Conservation (phyloP, 345 rosid species). For the Limnanthes douglasii region DNA sequence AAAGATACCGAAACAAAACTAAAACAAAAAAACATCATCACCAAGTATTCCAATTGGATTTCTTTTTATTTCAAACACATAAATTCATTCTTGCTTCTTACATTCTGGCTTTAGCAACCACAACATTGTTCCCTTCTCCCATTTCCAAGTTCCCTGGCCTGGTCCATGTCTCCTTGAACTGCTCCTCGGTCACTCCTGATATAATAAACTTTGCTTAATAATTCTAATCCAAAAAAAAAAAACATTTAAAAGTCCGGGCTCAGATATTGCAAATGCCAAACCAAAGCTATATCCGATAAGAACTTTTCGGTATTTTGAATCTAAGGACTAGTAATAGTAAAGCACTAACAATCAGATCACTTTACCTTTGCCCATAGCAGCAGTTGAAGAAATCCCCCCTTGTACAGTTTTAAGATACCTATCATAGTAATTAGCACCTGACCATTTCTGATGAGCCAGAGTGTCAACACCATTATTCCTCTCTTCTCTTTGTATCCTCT, state of each 20-base stretch:
- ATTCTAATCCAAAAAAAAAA: neutral
- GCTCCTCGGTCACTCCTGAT: slow-evolving; percentile 91
- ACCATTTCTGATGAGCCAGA: slow-evolving; percentile 96
- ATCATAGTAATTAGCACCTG: slow-evolving; percentile 88
- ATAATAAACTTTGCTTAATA: no score
- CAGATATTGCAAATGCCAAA: neutral
- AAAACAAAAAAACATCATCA: no score
- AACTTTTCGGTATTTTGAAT: no score
- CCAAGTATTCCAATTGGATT: no score
- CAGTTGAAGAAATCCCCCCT: slow-evolving; percentile 94
- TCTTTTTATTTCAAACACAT: no score
- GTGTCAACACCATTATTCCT: slow-evolving; percentile 91
- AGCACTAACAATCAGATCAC: neutral
- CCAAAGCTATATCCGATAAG: no score
- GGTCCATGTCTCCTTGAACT: slow-evolving; percentile 83
- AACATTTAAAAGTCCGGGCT: neutral
- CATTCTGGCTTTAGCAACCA: slow-evolving; percentile 80
- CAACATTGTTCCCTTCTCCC: slow-evolving; percentile 28
- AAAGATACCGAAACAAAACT: no score
- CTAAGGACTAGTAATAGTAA: neutral
- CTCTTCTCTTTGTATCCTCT: slow-evolving; percentile 94
- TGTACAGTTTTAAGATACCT: slow-evolving; percentile 80
- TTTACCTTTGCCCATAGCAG: slow-evolving; percentile 97
- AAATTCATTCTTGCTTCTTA: no score
- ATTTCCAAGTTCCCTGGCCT: slow-evolving; percentile 41